These are phyloP conservation scores for Coffea humblotiana DNA, from an alignment of 305 asterid genomes.

Conservation along the genomic window DNA sequence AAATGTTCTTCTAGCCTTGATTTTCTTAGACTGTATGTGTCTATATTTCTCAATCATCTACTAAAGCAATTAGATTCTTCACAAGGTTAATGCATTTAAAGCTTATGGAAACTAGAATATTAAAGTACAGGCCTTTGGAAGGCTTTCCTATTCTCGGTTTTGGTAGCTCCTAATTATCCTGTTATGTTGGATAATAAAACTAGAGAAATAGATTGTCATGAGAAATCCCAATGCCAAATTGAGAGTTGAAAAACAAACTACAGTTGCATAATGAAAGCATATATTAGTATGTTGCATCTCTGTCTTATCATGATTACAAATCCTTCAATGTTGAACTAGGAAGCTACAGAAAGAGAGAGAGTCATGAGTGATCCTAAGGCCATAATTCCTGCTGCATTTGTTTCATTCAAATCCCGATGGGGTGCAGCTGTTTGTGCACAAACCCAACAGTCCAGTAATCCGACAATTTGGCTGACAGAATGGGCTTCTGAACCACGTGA, in stretches of 20 bases:
- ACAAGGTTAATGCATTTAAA: neutral
- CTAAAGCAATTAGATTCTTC: neutral
- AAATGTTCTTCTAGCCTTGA: neutral
- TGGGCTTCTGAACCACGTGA: slow-evolving; percentile 99
- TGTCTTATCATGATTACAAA: neutral
- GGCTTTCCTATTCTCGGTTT: neutral
- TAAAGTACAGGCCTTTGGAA: neutral
- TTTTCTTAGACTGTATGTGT: neutral
- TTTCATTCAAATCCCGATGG: slow-evolving; percentile 89
- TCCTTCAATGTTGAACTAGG: slow-evolving; percentile 42
- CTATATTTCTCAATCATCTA: neutral
- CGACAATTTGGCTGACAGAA: slow-evolving; percentile 87
- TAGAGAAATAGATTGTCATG: slow-evolving; percentile 49
- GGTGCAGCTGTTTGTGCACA: slow-evolving; percentile 99
- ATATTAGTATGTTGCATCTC: neutral
- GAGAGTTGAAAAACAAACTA: neutral
- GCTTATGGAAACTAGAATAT: neutral
- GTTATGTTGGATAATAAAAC: neutral
- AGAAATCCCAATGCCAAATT: slow-evolving; percentile 57
- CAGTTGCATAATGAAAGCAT: neutral
- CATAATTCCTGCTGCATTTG: slow-evolving; percentile 90
- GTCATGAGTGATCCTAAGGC: slow-evolving; percentile 71
- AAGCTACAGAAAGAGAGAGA: slow-evolving; percentile 73
- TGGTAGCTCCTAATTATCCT: neutral
- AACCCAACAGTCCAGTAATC: slow-evolving; percentile 85